Evolutionary conservation across 192 early-diverging fungal species (phyloP), one percentile per base, ranked within the genome.

Genomic region (Jimgerdemannia lactiflua): DNA sequence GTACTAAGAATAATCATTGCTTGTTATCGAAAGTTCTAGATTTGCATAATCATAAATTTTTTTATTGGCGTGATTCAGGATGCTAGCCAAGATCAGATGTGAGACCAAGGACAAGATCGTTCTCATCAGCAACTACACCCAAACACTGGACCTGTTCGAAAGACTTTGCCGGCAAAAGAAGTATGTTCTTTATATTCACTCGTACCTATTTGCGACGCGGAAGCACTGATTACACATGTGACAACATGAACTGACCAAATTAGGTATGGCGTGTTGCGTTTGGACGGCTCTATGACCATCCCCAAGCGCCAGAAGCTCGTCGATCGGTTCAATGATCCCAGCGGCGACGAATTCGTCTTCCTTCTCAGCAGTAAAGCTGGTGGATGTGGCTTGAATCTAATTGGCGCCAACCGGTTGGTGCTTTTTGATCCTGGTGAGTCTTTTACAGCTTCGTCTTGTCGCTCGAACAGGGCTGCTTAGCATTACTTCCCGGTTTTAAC

Each of bases 101-200:
- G 87, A 92, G 19, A 89, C 91, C 9, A 82, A 85, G 11, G 97
- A 98, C 81, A 99, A 99, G 81, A 98, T 99, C 78, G 98, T 99
- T 11, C 83, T 99, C 14, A 98, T 99, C 67, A 95, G 94, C 43
- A 99, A 99, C 78, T 99, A 99, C 84, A 99, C 98, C 1, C 97
- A 99, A 80, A 99, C 98, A 3, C 82, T 99, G 65, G 95, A 99
- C 78, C 78, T 98, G 64, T 95, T 99, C 77, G 95, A 98, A 74
- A 86, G 88, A n/a, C 87, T 96, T 69, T 99, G 97, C 67, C 82
- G 86, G 1, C 87, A 87, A 39, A 89, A 89, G 64, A 86, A 87
- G 85, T 95, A 87, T 39, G 41, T 43, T 6, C n/a, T 20, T 72
- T 39, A 73, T 67, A 39, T 6, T 73, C 63, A 17, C 29, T 29